Evolutionary conservation across 495 filamentous ascomycete species (phyloP), one percentile per base, ranked within the genome.

Genomic region (Haplographium delicatum): DNA sequence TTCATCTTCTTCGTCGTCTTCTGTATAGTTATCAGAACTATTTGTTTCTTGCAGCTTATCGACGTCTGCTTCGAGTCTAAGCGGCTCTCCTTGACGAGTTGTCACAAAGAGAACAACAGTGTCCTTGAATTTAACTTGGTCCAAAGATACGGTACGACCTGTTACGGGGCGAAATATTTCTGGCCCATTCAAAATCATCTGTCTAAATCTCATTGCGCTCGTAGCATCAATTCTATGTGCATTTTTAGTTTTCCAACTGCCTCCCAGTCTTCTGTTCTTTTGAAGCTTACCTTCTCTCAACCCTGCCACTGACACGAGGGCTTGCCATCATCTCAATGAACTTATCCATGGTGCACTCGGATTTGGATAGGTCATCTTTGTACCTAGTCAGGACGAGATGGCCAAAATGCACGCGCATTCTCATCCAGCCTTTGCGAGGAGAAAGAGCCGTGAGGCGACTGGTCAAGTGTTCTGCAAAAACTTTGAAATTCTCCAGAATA

Each of bases 341-440:
- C 8, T 84, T 71, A 5, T 68, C 58, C 31, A 78, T 72, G 0
- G 58, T 58, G 44, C 76, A 75, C 6, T 58, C 53, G 0, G 33
- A 6, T 5, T 30, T n/a, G 16, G 27, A 18, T 18, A 57, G 58
- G 1, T 27, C 25, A 1, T 28, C 3, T 26, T 2, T 38, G 38
- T 74, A 84, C 11, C 63, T 54, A 7, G 65, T 62, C 11, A 86
- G 63, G 6, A 72, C 54, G 23, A 80, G 68, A 0, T 68, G 65
- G 0, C 83, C 84, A 35, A 86, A 74, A 26, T 73, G 67, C 3
- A 83, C 68, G 18, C 76, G 70, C 73, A 88, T 71, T 1, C 68
- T 66, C 27, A 81, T 58, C 26, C 70, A 61, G 13, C 66, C 24
- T 6, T 58, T 55, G 22, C 65, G 30, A 40, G 50, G 41, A 15